Evolutionary conservation across 257 asterid genomes (phyloP), one percentile per base, ranked within the genome.

Genomic region (Solanum virginianum): DNA sequence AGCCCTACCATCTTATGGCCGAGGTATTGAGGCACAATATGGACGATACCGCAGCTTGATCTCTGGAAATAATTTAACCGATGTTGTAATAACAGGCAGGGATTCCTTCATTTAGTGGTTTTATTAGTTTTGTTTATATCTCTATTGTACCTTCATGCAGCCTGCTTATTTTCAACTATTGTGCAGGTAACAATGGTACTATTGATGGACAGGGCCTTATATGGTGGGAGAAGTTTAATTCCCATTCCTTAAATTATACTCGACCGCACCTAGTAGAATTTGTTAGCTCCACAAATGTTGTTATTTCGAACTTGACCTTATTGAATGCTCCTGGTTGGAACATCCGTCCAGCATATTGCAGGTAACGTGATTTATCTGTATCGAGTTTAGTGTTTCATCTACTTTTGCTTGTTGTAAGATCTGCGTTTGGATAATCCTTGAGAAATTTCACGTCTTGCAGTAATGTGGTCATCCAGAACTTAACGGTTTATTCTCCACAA

Each of bases 181-280:
- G 14, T 71, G 71, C 90, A 97, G 99, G 99, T 60, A 94, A 97
- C 83, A 95, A 94, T 85, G 99, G 99, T 81, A 97, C 98, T 57
- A 93, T 97, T 45, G 97, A 97, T 63, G 99, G 99, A 32, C 99
- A 95, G 75, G 99, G 99, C 74, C 92, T 92, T 2, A 87, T 95
- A 77, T 97, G 99, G 99, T 97, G 99, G 99, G 95, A 97, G 71
- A 89, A 84, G 85, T 62, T 89, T 56, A 88, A 81, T 62, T 39
- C 87, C 49, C 93, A 90, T 89, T 85, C 95, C 68, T 90, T 97
- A 72, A 95, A 97, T 88, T 91, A 95, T 90, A 97, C 98, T 68
- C 89, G 99, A 72, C 99, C 99, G 0, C 98, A 94, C 88, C 89
- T 95, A 41, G 94, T 97, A 26, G 99, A 97, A 85, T 86, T 97